Evolutionary conservation across 352 stramenopile species (phyloP).

Genomic region (Elongisporangium undulatum): DNA sequence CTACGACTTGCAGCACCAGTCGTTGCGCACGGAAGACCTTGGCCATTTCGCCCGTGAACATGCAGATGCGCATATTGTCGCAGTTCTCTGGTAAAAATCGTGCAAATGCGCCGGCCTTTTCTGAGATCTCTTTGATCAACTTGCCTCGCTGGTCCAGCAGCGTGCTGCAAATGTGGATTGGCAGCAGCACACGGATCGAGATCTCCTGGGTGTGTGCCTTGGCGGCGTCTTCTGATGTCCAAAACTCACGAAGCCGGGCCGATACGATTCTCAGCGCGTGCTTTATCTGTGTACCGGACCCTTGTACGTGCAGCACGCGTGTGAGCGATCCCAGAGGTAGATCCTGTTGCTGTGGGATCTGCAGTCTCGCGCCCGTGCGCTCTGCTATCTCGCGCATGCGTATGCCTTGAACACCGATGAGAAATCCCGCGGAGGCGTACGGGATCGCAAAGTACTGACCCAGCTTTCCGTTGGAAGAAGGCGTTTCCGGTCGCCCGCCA

Average conservation of each 20-base stretch:
- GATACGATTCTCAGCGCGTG: conserved; percentile 28
- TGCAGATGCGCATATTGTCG: conserved; percentile 39
- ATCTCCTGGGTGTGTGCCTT: conserved; percentile 28
- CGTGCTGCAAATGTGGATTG: conserved; percentile 33
- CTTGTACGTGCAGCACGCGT: conserved; percentile 61
- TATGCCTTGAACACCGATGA: conserved; percentile 46
- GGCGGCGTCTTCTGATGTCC: conserved; percentile 18
- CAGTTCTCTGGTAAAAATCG: conserved; percentile 35
- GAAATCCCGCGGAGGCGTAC: conserved; percentile 29
- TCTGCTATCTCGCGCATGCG: conserved; percentile 36
- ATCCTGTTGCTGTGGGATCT: conserved; percentile 43
- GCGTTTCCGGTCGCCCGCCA: conserved; percentile 32
- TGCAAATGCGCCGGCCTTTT: conserved; percentile 42
- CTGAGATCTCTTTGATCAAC: conserved; percentile 51
- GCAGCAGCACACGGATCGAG: conserved; percentile 44
- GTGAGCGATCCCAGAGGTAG: conserved; percentile 61
- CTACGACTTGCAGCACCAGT: conserved; percentile 56
- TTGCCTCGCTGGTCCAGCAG: conserved; percentile 43
- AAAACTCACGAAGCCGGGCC: conserved; percentile 27
- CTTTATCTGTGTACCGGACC: conserved; percentile 35
- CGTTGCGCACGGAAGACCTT: conserved; percentile 47
- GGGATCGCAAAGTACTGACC: conserved; percentile 70
- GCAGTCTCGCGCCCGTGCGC: conserved; percentile 45
- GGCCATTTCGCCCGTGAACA: conserved; percentile 47
- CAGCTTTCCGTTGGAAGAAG: conserved; percentile 17